A percentile compares a stretch with the other conserved stretches of the same genome.
Evolutionary conservation across 441 rosid species (phyloP).

Genomic region (Rhodomyrtus psidioides): DNA sequence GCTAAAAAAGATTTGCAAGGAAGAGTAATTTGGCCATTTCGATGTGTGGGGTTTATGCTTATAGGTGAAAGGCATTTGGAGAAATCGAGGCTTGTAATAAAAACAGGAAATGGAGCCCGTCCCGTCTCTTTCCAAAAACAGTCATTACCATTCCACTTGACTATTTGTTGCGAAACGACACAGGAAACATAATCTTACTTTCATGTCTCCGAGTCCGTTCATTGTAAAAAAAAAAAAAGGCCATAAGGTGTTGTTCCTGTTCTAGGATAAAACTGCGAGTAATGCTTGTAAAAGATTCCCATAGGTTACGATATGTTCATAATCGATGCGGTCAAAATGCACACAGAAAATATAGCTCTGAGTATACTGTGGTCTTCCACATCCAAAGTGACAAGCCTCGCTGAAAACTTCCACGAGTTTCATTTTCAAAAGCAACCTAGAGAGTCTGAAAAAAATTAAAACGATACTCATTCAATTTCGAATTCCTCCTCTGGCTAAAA

Average conservation of each 20-base stretch:
- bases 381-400: not conserved
- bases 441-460: not conserved
- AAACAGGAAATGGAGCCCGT: not conserved
- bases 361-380: not conserved
- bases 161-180: not conserved
- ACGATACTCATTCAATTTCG: not conserved
- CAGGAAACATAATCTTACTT: not conserved
- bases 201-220: too few species aligned
- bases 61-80: not conserved
- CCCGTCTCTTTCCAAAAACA: not conserved
- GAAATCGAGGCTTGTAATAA: not conserved
- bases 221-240: too few species aligned
- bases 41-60: not conserved
- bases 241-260: not conserved
- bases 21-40: not conserved
- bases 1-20: not conserved
- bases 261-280: not conserved
- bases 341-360: not conserved
- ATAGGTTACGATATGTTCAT: rapidly evolving
- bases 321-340: not conserved
- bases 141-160: not conserved
- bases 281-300: not conserved
- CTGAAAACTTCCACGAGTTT: not conserved
- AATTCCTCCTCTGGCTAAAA: not conserved
- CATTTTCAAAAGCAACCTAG: not conserved